Evolutionary conservation across 163 green algal species (phyloP), one percentile per base, ranked within the genome.

Genomic region (Scenedesmus sp.): DNA sequence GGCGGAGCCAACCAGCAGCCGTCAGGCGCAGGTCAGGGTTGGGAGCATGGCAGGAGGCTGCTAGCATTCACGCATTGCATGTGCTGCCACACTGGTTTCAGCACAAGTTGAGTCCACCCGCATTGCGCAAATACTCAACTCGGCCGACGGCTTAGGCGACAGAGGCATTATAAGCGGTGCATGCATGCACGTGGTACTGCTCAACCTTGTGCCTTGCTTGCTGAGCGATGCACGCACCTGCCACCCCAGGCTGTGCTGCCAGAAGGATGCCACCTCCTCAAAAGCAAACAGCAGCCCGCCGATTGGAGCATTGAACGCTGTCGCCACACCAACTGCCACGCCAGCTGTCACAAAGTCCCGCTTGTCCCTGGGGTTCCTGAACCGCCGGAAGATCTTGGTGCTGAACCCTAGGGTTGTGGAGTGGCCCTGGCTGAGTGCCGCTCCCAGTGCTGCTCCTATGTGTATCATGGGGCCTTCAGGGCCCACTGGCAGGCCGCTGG

Each of bases 401-500:
- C 92, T 94, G 84, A 97, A 98, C 86, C 95, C 94, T 83, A 98
- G 90, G 3, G 96, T 98, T 24, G 97, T 98, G 81, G 96, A 98
- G 91, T 98, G 96, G 24, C 97, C 95, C 92, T 98, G 96, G 70
- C 88, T 96, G 44, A 99, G 92, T 24, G 96, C 97, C 1, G 95
- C 94, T 22, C 95, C 97, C 15, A 97, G 70, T 35, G 93, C 94
- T 37, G 83, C 96, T 56, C 95, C 97, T 51, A 99, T 98, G 94
- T 99, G 97, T 20, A 99, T 96, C 92, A 99, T 97, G 49, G 98
- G 98, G 1, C 97, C 98, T 93, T 99, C 98, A 0, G 98, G 98
- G 1, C 98, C 98, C 15, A 99, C 97, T 5, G 98, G 97, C 68
- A 99, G 93, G 0, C 97, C 96, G 9, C 26, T 94, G 82, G 20